These are phyloP conservation scores for Epichloe aotearoae DNA, from an alignment of 2,329 filamentous ascomycete genomes.

Conservation along the genomic window DNA sequence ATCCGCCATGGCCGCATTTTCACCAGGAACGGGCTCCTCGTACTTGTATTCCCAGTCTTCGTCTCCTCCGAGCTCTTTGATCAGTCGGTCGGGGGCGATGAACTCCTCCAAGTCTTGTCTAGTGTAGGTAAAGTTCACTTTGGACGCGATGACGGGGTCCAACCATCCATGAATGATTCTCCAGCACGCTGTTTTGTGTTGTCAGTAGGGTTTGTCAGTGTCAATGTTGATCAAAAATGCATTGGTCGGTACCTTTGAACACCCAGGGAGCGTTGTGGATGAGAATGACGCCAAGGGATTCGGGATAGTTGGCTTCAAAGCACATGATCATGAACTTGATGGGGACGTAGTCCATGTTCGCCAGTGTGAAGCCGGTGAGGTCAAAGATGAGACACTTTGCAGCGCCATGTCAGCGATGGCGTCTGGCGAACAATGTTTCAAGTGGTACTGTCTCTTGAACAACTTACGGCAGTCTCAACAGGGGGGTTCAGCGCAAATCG, in stretches of 20 bases:
- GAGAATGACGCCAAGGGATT: slow-evolving; percentile 55
- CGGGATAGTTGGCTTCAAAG: slow-evolving; percentile 67
- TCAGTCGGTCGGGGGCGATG: slow-evolving; percentile 47
- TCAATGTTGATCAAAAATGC: background rate
- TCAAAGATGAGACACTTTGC: slow-evolving; percentile 46
- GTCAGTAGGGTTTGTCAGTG: background rate
- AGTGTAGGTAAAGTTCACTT: slow-evolving; percentile 56
- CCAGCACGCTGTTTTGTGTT: slow-evolving; percentile 23
- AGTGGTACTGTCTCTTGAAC: background rate
- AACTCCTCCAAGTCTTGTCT: slow-evolving; percentile 48
- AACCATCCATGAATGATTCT: slow-evolving; percentile 63
- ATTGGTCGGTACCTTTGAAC: slow-evolving; percentile 31
- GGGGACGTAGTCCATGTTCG: slow-evolving; percentile 65
- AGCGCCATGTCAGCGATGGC: background rate
- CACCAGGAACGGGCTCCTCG: slow-evolving; percentile 42
- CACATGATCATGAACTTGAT: slow-evolving; percentile 71
- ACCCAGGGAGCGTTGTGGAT: slow-evolving; percentile 67
- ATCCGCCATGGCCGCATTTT: slow-evolving; percentile 42
- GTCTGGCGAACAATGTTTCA: background rate
- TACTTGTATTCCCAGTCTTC: slow-evolving; percentile 56
- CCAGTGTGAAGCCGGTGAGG: slow-evolving; percentile 55
- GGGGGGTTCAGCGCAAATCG: slow-evolving; percentile 7
- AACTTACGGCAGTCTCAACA: slow-evolving; percentile 9
- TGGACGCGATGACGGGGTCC: slow-evolving; percentile 59
- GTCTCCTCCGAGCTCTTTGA: slow-evolving; percentile 45